Percentiles rank a stretch among this genome's conserved stretches.
Evolutionary conservation across 2,329 filamentous ascomycete species (phyloP).

Genomic region (Emergomyces orientalis): DNA sequence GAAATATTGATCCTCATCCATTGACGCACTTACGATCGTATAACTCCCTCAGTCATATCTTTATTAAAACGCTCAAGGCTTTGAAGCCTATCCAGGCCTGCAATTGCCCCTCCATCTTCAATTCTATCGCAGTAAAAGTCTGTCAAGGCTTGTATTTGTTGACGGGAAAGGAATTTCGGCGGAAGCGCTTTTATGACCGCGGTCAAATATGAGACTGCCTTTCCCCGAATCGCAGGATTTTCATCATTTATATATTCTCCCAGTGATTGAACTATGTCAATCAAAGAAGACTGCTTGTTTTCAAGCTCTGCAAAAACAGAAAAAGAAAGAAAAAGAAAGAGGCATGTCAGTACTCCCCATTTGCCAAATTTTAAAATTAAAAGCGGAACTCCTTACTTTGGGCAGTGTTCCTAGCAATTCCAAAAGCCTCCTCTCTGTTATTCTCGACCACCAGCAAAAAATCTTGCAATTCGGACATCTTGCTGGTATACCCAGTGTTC

Average conservation of each 20-base stretch:
- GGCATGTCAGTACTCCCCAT: not conserved
- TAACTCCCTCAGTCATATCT: conserved; percentile 45
- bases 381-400: conserved; percentile 27
- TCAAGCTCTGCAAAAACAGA: conserved; percentile 43
- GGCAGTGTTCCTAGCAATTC: conserved; percentile 37
- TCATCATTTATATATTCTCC: conserved; percentile 60
- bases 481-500: conserved; percentile 14
- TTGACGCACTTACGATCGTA: conserved; percentile 40
- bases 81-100: conserved; percentile 51
- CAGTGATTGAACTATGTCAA: conserved; percentile 54
- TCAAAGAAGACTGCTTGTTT: conserved; percentile 50
- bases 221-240: conserved; percentile 50
- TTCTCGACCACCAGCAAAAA: conserved; percentile 42
- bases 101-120: conserved; percentile 52
- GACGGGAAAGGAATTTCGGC: conserved; percentile 48
- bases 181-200: conserved; percentile 41
- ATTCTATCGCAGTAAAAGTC: conserved; percentile 57
- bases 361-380: conserved; percentile 7
- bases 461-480: conserved; percentile 41
- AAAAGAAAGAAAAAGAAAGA: conserved; percentile 1
- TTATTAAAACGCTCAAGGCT: conserved; percentile 51
- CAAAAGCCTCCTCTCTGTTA: conserved; percentile 37
- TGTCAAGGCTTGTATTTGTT: conserved; percentile 54
- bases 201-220: conserved; percentile 42
- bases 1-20: not conserved